Percentiles rank a stretch among this genome's conserved stretches.
phyloP scores from a whole-genome alignment of 1,284 basidiomycete genomes.

The Pterula multifida region DNA sequence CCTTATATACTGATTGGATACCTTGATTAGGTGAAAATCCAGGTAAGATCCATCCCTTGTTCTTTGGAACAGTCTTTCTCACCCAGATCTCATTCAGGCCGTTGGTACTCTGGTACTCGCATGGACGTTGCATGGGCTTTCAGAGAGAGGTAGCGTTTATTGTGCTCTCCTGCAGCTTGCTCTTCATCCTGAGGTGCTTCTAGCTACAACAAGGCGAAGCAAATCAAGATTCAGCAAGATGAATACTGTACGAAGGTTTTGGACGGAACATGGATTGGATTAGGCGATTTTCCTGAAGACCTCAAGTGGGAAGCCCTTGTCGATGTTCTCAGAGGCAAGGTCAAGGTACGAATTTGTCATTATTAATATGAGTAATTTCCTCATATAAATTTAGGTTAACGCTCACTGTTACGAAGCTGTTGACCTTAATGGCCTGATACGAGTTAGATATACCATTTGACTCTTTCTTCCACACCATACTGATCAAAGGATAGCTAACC shows the following conservation, averaged over 20 bases:
- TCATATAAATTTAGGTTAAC: conserved; percentile 39
- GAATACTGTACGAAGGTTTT: conserved; percentile 48
- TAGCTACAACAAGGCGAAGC: conserved; percentile 48
- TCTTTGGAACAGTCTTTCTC: background rate
- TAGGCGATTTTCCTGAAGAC: conserved; percentile 63
- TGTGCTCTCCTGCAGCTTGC: conserved; percentile 33
- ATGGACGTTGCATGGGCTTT: conserved; percentile 55
- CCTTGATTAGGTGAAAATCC: conserved; percentile 14
- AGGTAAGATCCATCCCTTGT: background rate
- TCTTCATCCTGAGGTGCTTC: conserved; percentile 4
- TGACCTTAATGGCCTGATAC: conserved; percentile 67
- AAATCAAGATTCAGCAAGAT: conserved; percentile 55
- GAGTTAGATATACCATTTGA: conserved; percentile 30
- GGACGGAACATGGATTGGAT: conserved; percentile 44
- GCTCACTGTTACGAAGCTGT: conserved; percentile 73
- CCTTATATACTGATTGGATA: conserved; percentile 2
- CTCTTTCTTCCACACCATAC: conserved; percentile 6
- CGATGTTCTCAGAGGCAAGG: conserved; percentile 72
- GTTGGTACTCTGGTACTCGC: background rate
- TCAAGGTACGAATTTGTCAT: conserved; percentile 35
- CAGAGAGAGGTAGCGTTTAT: conserved; percentile 25
- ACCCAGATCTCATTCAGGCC: background rate
- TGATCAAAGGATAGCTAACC: background rate
- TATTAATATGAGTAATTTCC: background rate
- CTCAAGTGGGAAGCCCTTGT: conserved; percentile 80